Evolutionary conservation across 768 basidiomycete genomes (phyloP), one percentile per base, ranked within the genome.

Genomic region (Udeniomyces megalosporus): DNA sequence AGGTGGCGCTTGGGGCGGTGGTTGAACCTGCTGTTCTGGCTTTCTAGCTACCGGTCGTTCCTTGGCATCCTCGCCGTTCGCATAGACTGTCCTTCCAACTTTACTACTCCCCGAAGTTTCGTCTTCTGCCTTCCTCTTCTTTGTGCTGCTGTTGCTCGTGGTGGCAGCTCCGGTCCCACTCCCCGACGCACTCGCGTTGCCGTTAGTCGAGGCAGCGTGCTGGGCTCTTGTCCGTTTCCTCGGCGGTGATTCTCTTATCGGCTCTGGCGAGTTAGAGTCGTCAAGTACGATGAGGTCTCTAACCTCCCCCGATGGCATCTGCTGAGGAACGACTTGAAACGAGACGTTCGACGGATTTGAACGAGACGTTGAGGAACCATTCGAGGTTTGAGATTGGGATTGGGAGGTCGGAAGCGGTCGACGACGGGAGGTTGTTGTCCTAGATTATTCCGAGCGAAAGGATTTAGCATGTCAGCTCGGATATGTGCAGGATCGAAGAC

Each of bases 101-200:
- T n/a, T 38, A 10, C 22, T 24, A 42, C 38, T 42, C 24, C 54
- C 54, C 2, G 38, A n/a, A 5, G 12, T 24, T 17, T 32, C 6
- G 2, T 56, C 54, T 38, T 56, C 54, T 2, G 54, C 54, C 54
- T 56, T 56, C 8, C 54, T 20, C 54, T 56, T 56, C 54, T 28
- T 56, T 10, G 38, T 17, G 17, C 38, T 42, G 17, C 38, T 42
- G 17, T 17, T 42, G 38, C 38, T 42, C 10, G 17, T 42, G 8
- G 38, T 42, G 8, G 38, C 38, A 8, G 38, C 38, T 8, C 38
- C 38, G 5, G 26, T 52, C 6, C 50, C 50, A 52, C 50, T 52
- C 2, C 50, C 50, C 5, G n/a, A 5, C 7, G 50, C 31, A 28
- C n/a, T n/a, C n/a, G 38, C 38, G 38, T 42, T 8, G 8, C 38